phyloP scores from a whole-genome alignment of 257 asterid species.

The Verbena officinalis region DNA sequence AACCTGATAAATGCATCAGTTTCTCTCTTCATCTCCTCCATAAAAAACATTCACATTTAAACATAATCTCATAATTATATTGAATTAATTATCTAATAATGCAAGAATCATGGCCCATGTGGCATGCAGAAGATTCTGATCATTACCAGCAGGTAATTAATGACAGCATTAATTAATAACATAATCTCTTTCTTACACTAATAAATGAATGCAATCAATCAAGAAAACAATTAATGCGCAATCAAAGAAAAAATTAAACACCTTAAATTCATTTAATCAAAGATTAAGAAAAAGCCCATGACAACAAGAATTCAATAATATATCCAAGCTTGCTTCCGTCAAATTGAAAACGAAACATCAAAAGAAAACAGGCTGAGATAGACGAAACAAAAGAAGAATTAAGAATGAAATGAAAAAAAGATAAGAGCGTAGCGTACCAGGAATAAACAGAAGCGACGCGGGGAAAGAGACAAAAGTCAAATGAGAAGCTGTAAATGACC shows the following conservation, averaged over 20 bases:
- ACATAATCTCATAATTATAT: no score
- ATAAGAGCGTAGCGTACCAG: conserved; percentile 24
- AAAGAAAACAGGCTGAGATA: neutral
- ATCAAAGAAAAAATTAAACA: no score
- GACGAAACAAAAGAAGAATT: neutral
- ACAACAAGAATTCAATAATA: conserved; percentile 3
- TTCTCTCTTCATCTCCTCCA: no score
- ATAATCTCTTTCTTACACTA: neutral
- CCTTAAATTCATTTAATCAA: no score
- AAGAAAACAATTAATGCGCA: no score
- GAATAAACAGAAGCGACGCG: conserved; percentile 23
- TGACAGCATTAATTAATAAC: neutral
- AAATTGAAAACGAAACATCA: neutral
- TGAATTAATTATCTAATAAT: no score
- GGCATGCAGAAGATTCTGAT: conserved; percentile 15
- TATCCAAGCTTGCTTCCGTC: conserved; percentile 11
- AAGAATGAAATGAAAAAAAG: neutral
- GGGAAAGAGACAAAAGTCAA: conserved; percentile 31
- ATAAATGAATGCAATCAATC: conserved; percentile 8
- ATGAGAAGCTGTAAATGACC: conserved; percentile 30
- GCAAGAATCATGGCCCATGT: neutral
- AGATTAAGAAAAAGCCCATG: conserved; percentile 1
- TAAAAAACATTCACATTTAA: no score
- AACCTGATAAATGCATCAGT: no score
- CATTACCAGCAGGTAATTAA: neutral